Evolutionary conservation across 169 alveolate species (phyloP), one percentile per base, ranked within the genome.

Genomic region (Pseudocohnilembus persalinus): DNA sequence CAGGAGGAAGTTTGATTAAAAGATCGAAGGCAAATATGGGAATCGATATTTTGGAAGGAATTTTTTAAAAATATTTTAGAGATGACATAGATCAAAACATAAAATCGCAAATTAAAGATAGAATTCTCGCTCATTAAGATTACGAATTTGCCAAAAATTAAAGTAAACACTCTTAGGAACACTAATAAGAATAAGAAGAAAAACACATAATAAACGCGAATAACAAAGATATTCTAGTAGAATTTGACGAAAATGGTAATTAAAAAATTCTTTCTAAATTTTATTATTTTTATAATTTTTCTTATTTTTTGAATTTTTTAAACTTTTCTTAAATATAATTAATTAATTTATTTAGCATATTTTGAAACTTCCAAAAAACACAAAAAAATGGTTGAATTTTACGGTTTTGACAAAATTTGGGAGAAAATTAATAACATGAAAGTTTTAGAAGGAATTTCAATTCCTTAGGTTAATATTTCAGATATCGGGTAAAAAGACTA

Each of bases 11-110:
- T 82, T 83, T 92, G 63, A 74, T 92, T 29, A 89, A 84, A 77
- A 78, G 84, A 76, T 85, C 83, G 26, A 92, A 92, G 77, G 92
- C 83, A 6, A 89, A 79, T 77, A 31, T 92, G 1, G 95, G 95
- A 0, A 90, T 88, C 76, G 83, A 78, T 72, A 81, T 92, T 34
- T 73, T 88, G 76, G 93, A 91, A 6, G 93, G 93, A 74, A 49
- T 86, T 29, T 86, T 86, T 35, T 34, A 34, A 35, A 86, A 86
- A 81, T 86, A 86, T 75, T 86, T 86, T 74, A 86, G 80, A 75
- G 87, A 86, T 79, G 81, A 35, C 78, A 83, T 29, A 26, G 63
- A 35, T 33, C 75, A 32, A 30, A 63, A 32, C 25, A 68, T 28
- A 31, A 74, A 73, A 29, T 28, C 29, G 73, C 28, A 73, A 75